phyloP scores from a whole-genome alignment of 208 protist species.

The Trypanosoma theileri region DNA sequence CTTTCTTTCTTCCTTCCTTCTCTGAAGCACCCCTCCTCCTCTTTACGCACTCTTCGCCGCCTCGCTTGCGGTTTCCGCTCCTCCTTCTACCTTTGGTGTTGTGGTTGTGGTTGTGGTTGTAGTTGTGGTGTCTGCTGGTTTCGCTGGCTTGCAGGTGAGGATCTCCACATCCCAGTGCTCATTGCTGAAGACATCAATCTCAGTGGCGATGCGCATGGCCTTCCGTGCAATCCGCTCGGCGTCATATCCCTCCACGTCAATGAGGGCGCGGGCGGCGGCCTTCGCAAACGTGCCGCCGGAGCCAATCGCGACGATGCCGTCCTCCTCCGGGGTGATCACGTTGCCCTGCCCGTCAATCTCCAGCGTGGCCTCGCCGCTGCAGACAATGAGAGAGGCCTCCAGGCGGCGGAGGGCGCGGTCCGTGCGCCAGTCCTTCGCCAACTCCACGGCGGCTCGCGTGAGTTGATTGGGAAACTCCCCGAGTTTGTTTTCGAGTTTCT shows the following conservation, averaged over 20 bases:
- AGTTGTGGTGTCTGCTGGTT: not conserved
- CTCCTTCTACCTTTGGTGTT: too few relatives aligned
- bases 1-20: slow-evolving; percentile 18
- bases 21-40: not conserved
- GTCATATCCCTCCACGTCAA: slow-evolving; percentile 86
- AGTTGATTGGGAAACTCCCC: slow-evolving; percentile 93
- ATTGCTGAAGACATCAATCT: slow-evolving; percentile 96
- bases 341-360: slow-evolving; percentile 95
- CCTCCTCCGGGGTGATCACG: slow-evolving; percentile 93
- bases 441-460: slow-evolving; percentile 91
- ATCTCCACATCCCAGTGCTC: slow-evolving; percentile 93
- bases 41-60: not conserved
- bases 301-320: slow-evolving; percentile 94
- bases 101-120: not conserved
- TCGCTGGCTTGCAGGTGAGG: slow-evolving; percentile 39
- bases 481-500: slow-evolving; percentile 93
- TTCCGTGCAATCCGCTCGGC: slow-evolving; percentile 91
- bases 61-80: not conserved
- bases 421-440: slow-evolving; percentile 96
- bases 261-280: slow-evolving; percentile 91
- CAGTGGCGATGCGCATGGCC: slow-evolving; percentile 95
- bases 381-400: slow-evolving; percentile 94
- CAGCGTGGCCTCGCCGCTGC: slow-evolving; percentile 86
- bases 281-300: slow-evolving; percentile 93
- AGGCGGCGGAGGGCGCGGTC: slow-evolving; percentile 92